phyloP scores from a whole-genome alignment of 305 asterid genomes.

The Caryopteris hybrid region DNA sequence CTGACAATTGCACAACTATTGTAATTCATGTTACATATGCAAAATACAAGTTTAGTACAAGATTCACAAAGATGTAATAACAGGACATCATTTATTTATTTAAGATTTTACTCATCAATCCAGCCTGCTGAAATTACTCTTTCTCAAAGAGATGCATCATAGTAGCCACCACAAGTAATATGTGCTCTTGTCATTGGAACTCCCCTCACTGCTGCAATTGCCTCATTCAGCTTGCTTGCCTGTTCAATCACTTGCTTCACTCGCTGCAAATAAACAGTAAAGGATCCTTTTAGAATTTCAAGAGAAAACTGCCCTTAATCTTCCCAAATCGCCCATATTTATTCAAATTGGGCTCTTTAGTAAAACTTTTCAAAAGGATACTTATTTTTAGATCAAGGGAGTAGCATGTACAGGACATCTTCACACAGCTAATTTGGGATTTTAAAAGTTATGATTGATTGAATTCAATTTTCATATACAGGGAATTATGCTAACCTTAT shows the following conservation, averaged over 20 bases:
- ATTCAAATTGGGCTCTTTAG: too few relatives aligned
- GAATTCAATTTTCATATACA: neutral
- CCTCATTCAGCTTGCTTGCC: conserved; percentile 42
- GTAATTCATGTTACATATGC: neutral
- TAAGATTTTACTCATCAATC: neutral
- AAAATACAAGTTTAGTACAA: neutral
- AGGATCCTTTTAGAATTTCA: too few relatives aligned
- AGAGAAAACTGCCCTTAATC: too few relatives aligned
- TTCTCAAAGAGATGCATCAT: conserved; percentile 29
- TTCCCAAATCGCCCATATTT: too few relatives aligned
- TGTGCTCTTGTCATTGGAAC: conserved; percentile 42
- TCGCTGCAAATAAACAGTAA: conserved; percentile 31
- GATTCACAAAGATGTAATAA: neutral
- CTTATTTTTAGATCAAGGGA: too few relatives aligned
- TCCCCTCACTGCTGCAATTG: conserved; percentile 39
- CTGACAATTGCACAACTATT: neutral
- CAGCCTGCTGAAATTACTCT: neutral
- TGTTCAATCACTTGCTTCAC: conserved; percentile 42
- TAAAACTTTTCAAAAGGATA: too few relatives aligned
- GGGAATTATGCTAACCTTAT: conserved; percentile 24
- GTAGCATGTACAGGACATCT: too few relatives aligned
- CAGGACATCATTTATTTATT: conserved; percentile 11
- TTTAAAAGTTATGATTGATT: too few relatives aligned
- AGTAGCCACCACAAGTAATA: conserved; percentile 59
- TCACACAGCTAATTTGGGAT: too few relatives aligned